Evolutionary conservation across 306 rosid genomes (phyloP).

Genomic region (Malus orientalis): DNA sequence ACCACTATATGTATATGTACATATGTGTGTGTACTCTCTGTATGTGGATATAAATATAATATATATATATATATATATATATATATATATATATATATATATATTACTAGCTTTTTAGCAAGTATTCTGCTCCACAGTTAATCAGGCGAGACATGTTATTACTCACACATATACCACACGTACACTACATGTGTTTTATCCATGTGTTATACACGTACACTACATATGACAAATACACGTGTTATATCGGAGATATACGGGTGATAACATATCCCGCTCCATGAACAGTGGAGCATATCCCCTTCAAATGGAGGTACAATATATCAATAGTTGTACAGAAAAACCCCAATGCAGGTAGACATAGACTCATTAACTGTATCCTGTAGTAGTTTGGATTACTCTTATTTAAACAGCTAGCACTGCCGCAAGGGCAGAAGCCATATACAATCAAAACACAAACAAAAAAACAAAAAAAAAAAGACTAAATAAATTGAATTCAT

Average conservation of each 20-base stretch:
- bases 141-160: too few relatives aligned
- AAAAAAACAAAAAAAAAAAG: not conserved
- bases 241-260: too few relatives aligned
- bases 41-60: too few relatives aligned
- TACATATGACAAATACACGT: too few relatives aligned
- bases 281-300: not conserved
- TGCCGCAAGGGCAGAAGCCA: not conserved
- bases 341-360: not conserved
- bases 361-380: too few relatives aligned
- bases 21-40: too few relatives aligned
- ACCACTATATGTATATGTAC: not conserved
- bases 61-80: too few relatives aligned
- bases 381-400: not conserved
- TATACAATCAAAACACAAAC: not conserved
- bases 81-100: too few relatives aligned
- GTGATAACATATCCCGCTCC: not conserved
- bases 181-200: too few relatives aligned
- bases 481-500: not conserved
- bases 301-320: not conserved
- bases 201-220: too few relatives aligned
- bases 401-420: not conserved
- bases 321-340: not conserved
- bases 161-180: too few relatives aligned
- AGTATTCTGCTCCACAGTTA: not conserved
- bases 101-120: not conserved